Base-by-base conservation (phyloP, 202 grass and related monocot species). In the Setaria viridis region DNA sequence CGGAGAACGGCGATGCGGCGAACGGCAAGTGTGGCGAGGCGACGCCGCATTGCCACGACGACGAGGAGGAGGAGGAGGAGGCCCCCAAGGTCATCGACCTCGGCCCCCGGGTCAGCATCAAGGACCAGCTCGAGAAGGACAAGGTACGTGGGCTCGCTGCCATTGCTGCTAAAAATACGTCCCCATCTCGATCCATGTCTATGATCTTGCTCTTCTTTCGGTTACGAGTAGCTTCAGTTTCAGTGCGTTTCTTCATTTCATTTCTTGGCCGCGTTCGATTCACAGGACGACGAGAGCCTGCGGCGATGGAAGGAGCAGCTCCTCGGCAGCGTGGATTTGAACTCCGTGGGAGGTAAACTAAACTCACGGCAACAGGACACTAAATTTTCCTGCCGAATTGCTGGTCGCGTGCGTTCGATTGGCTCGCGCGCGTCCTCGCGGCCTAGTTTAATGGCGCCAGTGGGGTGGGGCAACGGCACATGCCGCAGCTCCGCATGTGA, bases 261-360 rank as follows among this genome's bases (percentile, higher is more conserved):
- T 17, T 67, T 63, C 42, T n/a, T 49, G 21, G 6, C 25, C 6
- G 57, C 25, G 25, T 25, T 25, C 25, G 25, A 25, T 25, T 25
- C 25, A 25, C 25, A 99, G 97, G 97, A 99, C 48, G 97, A 99
- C 72, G 97, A 99, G 88, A 97, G 94, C 88, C 85, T 99, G 64
- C 85, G 92, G 83, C 88, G 92, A 79, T 99, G 97, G 97, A 99
- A 99, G 90, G 94, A 99, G 87, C 94, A 99, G 85, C 94, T 99
- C 32, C 85, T 99, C 4, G 92, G 97, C 76, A 90, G 91, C 74
- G 94, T 99, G 50, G 97, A 99, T 82, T 86, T 99, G 86, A 99
- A 88, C 79, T 94, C 97, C 70, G 94, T 99, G 2, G 94, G 94
- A 97, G 97, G 97, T 99, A 93, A 92, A 30, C n/a, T 46, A 46